Evolutionary conservation across 805 yeast species (phyloP), one percentile per base, ranked within the genome.

Genomic region (Pichia occidentalis): DNA sequence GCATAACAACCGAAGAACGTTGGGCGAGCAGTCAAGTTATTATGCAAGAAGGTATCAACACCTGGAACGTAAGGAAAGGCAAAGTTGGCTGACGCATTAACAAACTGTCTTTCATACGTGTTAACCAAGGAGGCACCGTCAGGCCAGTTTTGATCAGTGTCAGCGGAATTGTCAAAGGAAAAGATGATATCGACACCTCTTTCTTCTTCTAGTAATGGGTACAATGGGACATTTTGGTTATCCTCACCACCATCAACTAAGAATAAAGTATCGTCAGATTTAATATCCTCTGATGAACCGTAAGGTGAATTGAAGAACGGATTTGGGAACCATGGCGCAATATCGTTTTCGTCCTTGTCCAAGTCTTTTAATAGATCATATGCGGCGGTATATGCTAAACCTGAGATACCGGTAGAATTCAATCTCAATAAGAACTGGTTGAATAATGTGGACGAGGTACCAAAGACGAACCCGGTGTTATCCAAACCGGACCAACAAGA

Each of bases 161-260:
- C 88, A 14, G 79, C 82, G 16, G 82, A 71, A 56, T 76, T 77
- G 53, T 80, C 80, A 51, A 59, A 75, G 0, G 88, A 80, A 46
- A 84, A 67, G 7, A 83, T 62, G 11, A 77, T 64, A 53, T 84
- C 92, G 24, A 80, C 63, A 11, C 68, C 59, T 54, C 87, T 65
- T 31, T 72, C 71, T 5, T 75, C 73, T 47, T 79, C 81, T 20
- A 81, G 50, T 35, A 84, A 64, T 3, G 90, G 85, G 22, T 70
- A 61, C 26, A 80, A 56, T 0, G 94, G 92, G 13, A 84, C 65
- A 50, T 81, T 81, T 56, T 81, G 86, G 7, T 68, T 39, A 54
- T 83, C 90, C 55, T 79, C 85, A 23, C 92, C 94, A 29, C 94
- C 94, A 53, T 84, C 94, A 22, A 75, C 85, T 42, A 84, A 64